These are phyloP conservation scores for Carpediemonas membranifera DNA, from an alignment of 78 protist species.

Conservation along the genomic window DNA sequence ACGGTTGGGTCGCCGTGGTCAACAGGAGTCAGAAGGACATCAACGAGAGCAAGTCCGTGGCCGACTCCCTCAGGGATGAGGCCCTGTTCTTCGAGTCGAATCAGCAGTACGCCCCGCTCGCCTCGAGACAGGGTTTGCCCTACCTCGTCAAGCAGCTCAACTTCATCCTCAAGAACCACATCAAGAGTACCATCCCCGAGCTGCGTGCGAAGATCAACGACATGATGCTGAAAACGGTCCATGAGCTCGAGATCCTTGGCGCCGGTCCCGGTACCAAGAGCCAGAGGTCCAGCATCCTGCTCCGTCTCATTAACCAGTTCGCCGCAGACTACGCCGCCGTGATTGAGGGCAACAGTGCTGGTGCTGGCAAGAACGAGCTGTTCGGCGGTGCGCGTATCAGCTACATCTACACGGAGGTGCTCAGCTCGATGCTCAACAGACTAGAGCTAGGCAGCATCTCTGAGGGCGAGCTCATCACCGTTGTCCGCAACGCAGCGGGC, in stretches of 20 bases:
- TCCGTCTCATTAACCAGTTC: conserved; percentile 55
- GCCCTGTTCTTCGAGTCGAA: conserved; percentile 11
- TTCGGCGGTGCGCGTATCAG: conserved; percentile 87
- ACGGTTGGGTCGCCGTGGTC: conserved; percentile 21
- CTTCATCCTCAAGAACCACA: conserved; percentile 19
- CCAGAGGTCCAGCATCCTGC: conserved; percentile 48
- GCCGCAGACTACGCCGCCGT: conserved; percentile 26
- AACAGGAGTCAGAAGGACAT: conserved; percentile 31
- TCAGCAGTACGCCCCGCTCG: background rate
- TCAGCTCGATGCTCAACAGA: conserved; percentile 8
- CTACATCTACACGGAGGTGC: conserved; percentile 64
- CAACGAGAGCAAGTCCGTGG: background rate
- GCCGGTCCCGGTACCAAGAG: background rate
- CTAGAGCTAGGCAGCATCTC: conserved; percentile 29
- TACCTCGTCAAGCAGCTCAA: conserved; percentile 27
- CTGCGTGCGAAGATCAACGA: background rate
- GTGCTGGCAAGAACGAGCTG: conserved; percentile 33
- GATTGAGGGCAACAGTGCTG: conserved; percentile 56
- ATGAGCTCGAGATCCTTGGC: conserved; percentile 16
- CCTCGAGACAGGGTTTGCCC: background rate
- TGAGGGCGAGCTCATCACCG: conserved; percentile 57
- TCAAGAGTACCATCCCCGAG: conserved; percentile 6
- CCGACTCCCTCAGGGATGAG: conserved; percentile 16
- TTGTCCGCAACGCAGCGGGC: conserved; percentile 66
- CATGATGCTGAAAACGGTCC: background rate